Conservation (phyloP, 2,329 filamentous ascomycete species). For the Blastomyces parvus region DNA sequence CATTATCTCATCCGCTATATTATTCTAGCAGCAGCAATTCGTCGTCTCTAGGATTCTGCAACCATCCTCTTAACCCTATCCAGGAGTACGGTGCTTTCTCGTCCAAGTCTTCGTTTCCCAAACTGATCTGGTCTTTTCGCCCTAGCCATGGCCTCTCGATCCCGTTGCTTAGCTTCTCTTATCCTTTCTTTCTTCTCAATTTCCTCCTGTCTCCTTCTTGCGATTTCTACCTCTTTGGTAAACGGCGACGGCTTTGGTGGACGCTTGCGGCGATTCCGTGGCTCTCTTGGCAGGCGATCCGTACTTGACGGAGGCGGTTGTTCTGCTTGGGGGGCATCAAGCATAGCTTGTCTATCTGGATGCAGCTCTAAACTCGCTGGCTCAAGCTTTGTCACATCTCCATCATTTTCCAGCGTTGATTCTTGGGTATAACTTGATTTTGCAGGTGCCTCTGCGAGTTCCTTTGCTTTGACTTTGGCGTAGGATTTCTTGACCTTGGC, state of each 20-base stretch:
- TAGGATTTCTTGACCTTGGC: constrained; percentile 91
- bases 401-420: constrained; percentile 24
- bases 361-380: constrained; percentile 45
- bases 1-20: neutral
- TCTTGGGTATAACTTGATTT: constrained; percentile 28
- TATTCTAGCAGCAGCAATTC: too few relatives aligned
- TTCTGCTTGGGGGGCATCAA: constrained; percentile 36
- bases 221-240: constrained; percentile 60
- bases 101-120: constrained; percentile 68
- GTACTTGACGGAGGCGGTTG: constrained; percentile 11
- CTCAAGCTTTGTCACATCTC: constrained; percentile 20
- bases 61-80: constrained; percentile 70
- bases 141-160: constrained; percentile 55
- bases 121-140: constrained; percentile 52
- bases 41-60: constrained; percentile 25
- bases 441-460: constrained; percentile 30
- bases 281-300: constrained; percentile 18
- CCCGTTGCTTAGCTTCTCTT: constrained; percentile 61
- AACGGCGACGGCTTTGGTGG: constrained; percentile 43
- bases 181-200: constrained; percentile 56
- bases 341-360: constrained; percentile 51
- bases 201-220: constrained; percentile 49
- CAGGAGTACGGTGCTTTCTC: constrained; percentile 68
- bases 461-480: constrained; percentile 67
- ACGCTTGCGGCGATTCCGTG: constrained; percentile 25